Conservation (phyloP, 2,329 filamentous ascomycete species). For the Paraphaeosphaeria minitans region DNA sequence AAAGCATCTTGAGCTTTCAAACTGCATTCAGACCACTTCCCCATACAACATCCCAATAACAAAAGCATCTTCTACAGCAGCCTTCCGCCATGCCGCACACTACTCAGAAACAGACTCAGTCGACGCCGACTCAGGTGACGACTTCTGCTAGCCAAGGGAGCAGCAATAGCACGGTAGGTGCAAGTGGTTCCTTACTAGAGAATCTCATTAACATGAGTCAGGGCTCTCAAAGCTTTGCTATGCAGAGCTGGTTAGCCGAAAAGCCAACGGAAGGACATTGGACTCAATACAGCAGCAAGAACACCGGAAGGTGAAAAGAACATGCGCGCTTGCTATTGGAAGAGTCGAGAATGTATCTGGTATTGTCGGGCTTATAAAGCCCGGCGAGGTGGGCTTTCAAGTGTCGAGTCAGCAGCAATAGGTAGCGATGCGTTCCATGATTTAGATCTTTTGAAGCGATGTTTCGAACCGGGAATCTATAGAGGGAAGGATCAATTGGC, state of each 20-base stretch:
- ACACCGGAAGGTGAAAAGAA: background rate
- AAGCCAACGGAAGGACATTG: background rate
- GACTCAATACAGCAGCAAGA: background rate
- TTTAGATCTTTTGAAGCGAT: too few relatives aligned
- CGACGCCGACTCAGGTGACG: background rate
- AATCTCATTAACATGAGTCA: too few relatives aligned
- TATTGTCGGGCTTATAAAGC: too few relatives aligned
- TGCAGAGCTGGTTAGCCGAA: background rate
- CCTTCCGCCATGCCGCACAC: constrained; percentile 1
- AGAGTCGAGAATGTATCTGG: background rate
- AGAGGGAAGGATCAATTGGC: background rate
- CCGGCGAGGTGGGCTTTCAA: too few relatives aligned
- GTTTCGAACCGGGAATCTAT: too few relatives aligned
- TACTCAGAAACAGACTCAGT: background rate
- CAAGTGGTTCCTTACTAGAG: too few relatives aligned
- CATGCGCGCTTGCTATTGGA: background rate
- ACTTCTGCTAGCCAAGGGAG: background rate
- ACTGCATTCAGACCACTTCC: background rate
- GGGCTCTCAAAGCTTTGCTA: background rate
- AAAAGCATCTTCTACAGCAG: background rate
- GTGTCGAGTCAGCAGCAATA: too few relatives aligned
- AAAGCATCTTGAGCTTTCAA: background rate
- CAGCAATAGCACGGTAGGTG: too few relatives aligned
- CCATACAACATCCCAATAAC: background rate
- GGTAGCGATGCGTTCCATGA: too few relatives aligned